phyloP scores from a whole-genome alignment of 306 rosid species.

The Quercus alba region DNA sequence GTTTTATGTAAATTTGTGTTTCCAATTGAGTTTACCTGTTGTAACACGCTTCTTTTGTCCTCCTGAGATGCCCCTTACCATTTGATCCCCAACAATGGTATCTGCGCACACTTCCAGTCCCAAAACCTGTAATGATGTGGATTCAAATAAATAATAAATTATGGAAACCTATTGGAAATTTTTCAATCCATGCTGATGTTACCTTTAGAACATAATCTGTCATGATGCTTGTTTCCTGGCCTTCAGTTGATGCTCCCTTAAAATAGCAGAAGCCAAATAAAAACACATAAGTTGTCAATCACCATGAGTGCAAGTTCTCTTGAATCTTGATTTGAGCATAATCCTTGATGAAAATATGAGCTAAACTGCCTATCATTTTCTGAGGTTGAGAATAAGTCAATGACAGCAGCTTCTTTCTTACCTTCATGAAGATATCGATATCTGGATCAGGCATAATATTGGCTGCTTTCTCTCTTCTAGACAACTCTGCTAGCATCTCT shows the following conservation, averaged over 20 bases:
- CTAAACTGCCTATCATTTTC: no score
- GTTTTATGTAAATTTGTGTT: no score
- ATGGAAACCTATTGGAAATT: not conserved
- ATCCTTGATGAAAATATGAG: no score
- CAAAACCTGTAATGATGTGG: conserved; percentile 23
- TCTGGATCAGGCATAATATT: conserved; percentile 52
- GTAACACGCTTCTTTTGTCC: conserved; percentile 55
- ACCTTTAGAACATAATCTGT: conserved; percentile 46
- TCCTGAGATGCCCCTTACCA: conserved; percentile 50
- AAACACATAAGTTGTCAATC: not conserved
- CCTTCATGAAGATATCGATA: conserved; percentile 54
- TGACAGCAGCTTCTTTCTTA: not conserved
- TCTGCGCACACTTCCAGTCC: conserved; percentile 48
- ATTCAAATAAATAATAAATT: not conserved
- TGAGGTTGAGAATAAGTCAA: no score
- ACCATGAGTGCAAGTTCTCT: no score
- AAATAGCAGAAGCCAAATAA: not conserved
- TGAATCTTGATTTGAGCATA: no score
- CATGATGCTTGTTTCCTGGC: conserved; percentile 29
- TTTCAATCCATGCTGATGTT: not conserved
- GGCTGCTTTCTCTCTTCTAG: conserved; percentile 45
- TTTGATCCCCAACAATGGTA: conserved; percentile 38
- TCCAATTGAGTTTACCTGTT: conserved; percentile 26
- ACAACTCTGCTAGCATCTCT: conserved; percentile 46
- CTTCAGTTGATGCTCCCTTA: conserved; percentile 36